These are phyloP conservation scores for Neurospora pannonica DNA, from an alignment of 495 filamentous ascomycete genomes.

Conservation along the genomic window DNA sequence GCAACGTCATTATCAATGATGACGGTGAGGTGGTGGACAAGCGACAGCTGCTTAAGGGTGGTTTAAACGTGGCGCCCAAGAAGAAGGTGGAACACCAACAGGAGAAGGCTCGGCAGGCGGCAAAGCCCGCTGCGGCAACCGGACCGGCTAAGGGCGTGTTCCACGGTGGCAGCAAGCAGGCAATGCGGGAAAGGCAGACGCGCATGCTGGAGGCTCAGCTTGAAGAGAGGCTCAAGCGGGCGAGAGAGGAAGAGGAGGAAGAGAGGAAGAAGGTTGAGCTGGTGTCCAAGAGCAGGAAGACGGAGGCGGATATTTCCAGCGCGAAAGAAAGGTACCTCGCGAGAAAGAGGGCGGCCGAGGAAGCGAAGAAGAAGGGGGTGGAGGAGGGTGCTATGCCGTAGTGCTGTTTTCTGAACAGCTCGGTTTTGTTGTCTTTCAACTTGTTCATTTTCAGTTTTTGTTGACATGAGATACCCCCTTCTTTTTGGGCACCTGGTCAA, in stretches of 20 bases:
- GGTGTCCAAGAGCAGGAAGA: constrained; percentile 61
- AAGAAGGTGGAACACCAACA: constrained; percentile 30
- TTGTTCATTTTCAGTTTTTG: not conserved
- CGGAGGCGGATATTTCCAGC: constrained; percentile 70
- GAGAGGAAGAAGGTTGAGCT: constrained; percentile 60
- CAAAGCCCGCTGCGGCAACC: constrained; percentile 22
- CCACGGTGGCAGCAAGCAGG: constrained; percentile 42
- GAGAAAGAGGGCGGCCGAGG: constrained; percentile 71
- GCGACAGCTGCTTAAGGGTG: constrained; percentile 77
- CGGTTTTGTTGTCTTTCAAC: not conserved
- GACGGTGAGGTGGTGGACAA: constrained; percentile 94
- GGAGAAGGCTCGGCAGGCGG: constrained; percentile 23
- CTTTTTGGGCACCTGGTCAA: not conserved
- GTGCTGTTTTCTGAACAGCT: not conserved
- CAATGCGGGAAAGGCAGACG: constrained; percentile 71
- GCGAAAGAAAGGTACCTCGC: constrained; percentile 83
- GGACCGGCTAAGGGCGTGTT: constrained; percentile 36
- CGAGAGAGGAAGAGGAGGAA: constrained; percentile 64
- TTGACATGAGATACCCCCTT: not conserved
- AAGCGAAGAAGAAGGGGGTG: constrained; percentile 46
- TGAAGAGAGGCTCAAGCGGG: constrained; percentile 63
- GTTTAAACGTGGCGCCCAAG: constrained; percentile 70
- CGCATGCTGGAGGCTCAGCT: constrained; percentile 80
- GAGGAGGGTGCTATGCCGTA: constrained; percentile 5
- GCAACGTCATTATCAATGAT: constrained; percentile 70